Evolutionary conservation across 2,329 filamentous ascomycete genomes (phyloP).

Genomic region (Gaeumannomyces tritici): DNA sequence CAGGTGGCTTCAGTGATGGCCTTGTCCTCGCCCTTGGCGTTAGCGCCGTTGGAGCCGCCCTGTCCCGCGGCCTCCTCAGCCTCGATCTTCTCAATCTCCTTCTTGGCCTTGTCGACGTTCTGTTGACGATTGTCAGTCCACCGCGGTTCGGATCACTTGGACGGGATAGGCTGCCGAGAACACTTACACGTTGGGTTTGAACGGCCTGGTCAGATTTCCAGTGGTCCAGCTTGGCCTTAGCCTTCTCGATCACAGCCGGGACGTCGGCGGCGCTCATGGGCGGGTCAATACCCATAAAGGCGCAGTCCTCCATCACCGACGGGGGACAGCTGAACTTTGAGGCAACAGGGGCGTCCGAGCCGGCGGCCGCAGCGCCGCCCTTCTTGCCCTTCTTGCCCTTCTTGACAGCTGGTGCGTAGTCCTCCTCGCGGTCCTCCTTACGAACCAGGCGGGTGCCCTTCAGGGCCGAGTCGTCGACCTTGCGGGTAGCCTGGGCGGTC

Average conservation of each 20-base stretch:
- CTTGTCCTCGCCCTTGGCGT: conserved; percentile 33
- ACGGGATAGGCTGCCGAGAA: neutral
- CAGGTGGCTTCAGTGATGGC: conserved; percentile 44
- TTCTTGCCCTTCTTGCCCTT: conserved; percentile 88
- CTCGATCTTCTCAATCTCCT: conserved; percentile 86
- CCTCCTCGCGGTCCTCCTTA: conserved; percentile 83
- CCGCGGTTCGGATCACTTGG: too few relatives aligned
- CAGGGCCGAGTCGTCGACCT: conserved; percentile 71
- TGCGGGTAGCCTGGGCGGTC: conserved; percentile 69
- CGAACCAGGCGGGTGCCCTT: conserved; percentile 77
- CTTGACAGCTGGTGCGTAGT: conserved; percentile 72
- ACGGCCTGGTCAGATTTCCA: conserved; percentile 87
- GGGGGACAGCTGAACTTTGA: conserved; percentile 73
- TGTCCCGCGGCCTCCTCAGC: conserved; percentile 41
- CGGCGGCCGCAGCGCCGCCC: conserved; percentile 39
- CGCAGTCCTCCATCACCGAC: conserved; percentile 83
- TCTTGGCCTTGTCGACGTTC: conserved; percentile 96
- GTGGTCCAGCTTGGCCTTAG: conserved; percentile 80
- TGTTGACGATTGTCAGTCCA: conserved; percentile 24
- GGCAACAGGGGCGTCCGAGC: conserved; percentile 35
- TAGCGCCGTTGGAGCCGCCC: conserved; percentile 31
- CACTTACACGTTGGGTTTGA: conserved; percentile 80
- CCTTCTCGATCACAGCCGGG: conserved; percentile 70
- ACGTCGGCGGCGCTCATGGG: conserved; percentile 82
- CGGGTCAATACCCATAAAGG: conserved; percentile 74